Evolutionary conservation across 352 stramenopile genomes (phyloP), one percentile per base, ranked within the genome.

Genomic region (Thraustotheca clavata): DNA sequence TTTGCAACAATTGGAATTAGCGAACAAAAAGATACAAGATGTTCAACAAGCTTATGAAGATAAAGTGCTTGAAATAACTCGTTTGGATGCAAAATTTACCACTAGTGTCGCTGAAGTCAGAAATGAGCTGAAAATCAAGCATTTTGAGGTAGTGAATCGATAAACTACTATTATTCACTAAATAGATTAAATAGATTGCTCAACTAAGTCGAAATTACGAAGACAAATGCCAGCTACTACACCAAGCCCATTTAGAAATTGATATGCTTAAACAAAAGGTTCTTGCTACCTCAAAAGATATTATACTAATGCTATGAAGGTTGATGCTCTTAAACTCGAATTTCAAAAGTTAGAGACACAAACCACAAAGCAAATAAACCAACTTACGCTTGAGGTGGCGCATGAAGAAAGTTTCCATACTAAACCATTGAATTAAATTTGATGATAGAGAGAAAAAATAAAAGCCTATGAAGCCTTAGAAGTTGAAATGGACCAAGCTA

Each of bases 261-360:
- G 83, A 88, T 26, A 88, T 91, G 80, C 76, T 89, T 5, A 70
- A 73, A 6, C 77, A 83, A 59, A 91, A 91, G 68, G 83, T 88
- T 59, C 22, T 36, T 4, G 34, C 18, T 33, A 46, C 20, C 20
- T 27, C 11, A 24, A 49, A 52, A 12, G 31, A 9, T 18, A 29
- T 47, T 26, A 29, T 20, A 43, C 33, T 14, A 3, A 32, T 16
- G 4, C 47, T 4, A 27, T 32, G 27, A 55, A 89, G 80, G 41
- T 91, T 11, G 68, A 84, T 38, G 75, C 78, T 3, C 79, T 83
- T 38, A 82, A 88, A 65, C 77, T 86, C 27, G 83, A 88, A 52
- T 91, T 91, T 59, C 49, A 74, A 8, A 71, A 76, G 26, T 62
- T 91, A n/a, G 82, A 91, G 59, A 74, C 73, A 8, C 83, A 76